Percentiles rank a stretch among this genome's conserved stretches.
Evolutionary conservation across 208 protist species (phyloP).

Genomic region (Acanthamoeba triangularis): DNA sequence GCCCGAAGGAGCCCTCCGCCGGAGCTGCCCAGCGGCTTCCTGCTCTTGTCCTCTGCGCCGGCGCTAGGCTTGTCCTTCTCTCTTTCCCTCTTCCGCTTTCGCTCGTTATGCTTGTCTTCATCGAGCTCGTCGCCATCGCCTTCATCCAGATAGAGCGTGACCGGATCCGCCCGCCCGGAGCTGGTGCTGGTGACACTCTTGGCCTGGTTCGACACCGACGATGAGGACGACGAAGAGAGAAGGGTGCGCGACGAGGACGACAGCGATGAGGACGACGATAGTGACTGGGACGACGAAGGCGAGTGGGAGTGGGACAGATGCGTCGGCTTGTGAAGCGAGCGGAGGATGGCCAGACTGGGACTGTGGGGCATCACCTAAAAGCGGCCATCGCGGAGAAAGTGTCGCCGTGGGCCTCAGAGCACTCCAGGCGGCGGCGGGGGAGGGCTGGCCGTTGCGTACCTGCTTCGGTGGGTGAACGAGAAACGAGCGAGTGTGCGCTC

Average conservation of each 20-base stretch:
- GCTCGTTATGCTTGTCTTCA: neutral
- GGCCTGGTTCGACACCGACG: neutral
- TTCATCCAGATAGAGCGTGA: neutral
- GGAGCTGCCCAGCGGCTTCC: neutral
- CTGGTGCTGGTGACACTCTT: no score
- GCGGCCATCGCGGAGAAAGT: neutral
- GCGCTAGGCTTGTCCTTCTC: neutral
- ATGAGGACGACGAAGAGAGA: neutral
- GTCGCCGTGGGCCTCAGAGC: neutral
- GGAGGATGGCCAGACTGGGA: constrained; percentile 28
- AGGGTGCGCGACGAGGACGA: neutral
- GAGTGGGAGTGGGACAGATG: constrained; percentile 14
- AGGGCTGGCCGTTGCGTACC: no score
- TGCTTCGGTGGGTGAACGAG: neutral
- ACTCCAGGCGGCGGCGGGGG: neutral
- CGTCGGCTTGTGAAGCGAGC: neutral
- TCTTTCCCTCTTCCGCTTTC: neutral
- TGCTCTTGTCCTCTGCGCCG: neutral
- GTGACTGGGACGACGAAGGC: neutral
- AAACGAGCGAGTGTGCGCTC: constrained; percentile 20
- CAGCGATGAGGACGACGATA: neutral
- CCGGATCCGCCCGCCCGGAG: neutral
- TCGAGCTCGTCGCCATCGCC: neutral
- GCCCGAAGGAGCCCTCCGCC: neutral
- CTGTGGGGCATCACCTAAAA: constrained; percentile 11